phyloP scores from a whole-genome alignment of 805 yeast genomes.

The Hanseniaspora jakobsenii region DNA sequence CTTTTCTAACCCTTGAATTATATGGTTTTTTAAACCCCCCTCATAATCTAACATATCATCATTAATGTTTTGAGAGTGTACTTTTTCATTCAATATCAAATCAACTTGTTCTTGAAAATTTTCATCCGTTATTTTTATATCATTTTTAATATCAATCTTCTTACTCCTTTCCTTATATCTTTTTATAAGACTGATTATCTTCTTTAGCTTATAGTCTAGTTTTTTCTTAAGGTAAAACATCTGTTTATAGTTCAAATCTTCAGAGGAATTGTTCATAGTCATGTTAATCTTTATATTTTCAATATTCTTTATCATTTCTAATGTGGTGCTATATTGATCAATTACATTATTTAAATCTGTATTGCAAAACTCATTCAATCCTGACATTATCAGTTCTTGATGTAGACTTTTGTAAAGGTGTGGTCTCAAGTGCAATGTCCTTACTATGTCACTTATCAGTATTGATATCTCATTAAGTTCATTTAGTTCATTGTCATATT shows the following conservation, averaged over 20 bases:
- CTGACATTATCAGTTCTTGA: too few species aligned
- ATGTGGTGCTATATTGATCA: constrained; percentile 31
- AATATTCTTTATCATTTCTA: constrained; percentile 24
- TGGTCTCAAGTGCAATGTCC: too few species aligned
- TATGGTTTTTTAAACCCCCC: constrained; percentile 13
- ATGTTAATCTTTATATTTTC: too few species aligned
- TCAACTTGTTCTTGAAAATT: constrained; percentile 21
- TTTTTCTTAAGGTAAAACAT: constrained; percentile 1
- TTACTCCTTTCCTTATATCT: constrained; percentile 3
- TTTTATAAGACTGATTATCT: constrained; percentile 8
- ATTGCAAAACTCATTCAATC: constrained; percentile 15
- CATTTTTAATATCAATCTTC: constrained; percentile 12
- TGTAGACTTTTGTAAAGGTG: too few species aligned
- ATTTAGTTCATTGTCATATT: too few species aligned
- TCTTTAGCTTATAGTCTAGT: constrained; percentile 6
- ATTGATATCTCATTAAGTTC: too few species aligned
- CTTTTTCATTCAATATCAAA: constrained; percentile 14
- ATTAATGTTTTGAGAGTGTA: too few species aligned
- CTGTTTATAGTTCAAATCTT: constrained; percentile 17
- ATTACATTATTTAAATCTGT: too few species aligned
- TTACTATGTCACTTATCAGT: too few species aligned
- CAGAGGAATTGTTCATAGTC: too few species aligned
- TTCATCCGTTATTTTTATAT: constrained; percentile 17
- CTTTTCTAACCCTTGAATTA: background rate
- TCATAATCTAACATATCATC: constrained; percentile 22